phyloP scores from a whole-genome alignment of 2,329 filamentous ascomycete species.

The Colletotrichum sublineola region DNA sequence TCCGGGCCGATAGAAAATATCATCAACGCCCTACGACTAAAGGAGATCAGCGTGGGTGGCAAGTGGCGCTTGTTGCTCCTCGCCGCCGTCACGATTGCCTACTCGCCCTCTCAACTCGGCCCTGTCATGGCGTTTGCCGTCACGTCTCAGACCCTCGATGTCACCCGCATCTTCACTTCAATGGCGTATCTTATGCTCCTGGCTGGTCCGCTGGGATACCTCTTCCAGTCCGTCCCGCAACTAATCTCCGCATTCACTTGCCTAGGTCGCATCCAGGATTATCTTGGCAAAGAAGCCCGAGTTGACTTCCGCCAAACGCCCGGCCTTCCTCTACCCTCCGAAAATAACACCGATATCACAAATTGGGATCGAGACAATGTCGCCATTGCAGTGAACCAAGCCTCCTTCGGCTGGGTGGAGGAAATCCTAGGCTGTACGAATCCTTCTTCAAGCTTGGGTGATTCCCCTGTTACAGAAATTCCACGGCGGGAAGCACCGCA shows the following conservation, averaged over 20 bases:
- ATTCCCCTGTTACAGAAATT: not conserved
- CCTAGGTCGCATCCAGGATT: constrained; percentile 52
- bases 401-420: constrained; percentile 51
- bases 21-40: constrained; percentile 51
- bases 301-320: constrained; percentile 34
- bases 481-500: not conserved
- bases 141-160: constrained; percentile 45
- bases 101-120: constrained; percentile 52
- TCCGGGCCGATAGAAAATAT: constrained; percentile 47
- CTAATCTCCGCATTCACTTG: constrained; percentile 52
- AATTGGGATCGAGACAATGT: not conserved
- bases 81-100: constrained; percentile 48
- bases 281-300: constrained; percentile 50
- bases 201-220: constrained; percentile 47
- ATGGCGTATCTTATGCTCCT: constrained; percentile 53
- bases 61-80: constrained; percentile 47
- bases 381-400: constrained; percentile 32
- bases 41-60: constrained; percentile 50
- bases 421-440: constrained; percentile 4
- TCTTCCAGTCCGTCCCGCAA: constrained; percentile 51
- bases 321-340: not conserved
- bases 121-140: constrained; percentile 52
- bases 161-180: constrained; percentile 51
- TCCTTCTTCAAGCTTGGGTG: not conserved
- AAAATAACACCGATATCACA: not conserved